Evolutionary conservation across 345 rosid species (phyloP), one percentile per base, ranked within the genome.

Genomic region (Euphorbia pulcherrima): DNA sequence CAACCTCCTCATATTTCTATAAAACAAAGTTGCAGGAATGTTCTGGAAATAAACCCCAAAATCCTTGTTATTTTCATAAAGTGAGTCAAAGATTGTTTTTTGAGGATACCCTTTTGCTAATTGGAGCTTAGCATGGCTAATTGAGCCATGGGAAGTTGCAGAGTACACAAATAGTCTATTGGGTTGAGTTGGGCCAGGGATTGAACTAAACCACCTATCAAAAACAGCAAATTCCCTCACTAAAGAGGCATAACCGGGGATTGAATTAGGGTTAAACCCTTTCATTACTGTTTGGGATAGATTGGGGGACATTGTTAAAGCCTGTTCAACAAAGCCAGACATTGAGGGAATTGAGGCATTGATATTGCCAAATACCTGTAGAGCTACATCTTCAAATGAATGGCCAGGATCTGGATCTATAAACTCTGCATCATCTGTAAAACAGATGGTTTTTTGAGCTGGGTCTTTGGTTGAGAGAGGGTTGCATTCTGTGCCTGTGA

Each of bases 341-440:
- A 93, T 93, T 20, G 98, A 83, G 52, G 97, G 97, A 70, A 83
- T 66, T 29, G 81, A 70, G 61, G 82, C 81, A 66, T 2, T 44
- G 16, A 12, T 44, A 10, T 84, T 81, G 44, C 97, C 97, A 53
- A 93, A 93, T 5, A 93, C 96, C 74, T 90, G 98, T 37, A 86
- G 80, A 57, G 74, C 77, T 35, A 93, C 98, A 30, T 73, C 98
- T 76, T 93, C 92, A 27, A 93, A 93, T 26, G 98, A 90, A 74
- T 93, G 98, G 27, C 92, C 99, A 40, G 99, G 99, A 83, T 94
- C 99, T 71, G 92, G 92, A 76, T 94, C 97, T 82, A 89, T 95
- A 64, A 88, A 94, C 78, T 88, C 88, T 5, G 99, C 97, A 60
- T 89, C 97, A 46, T 81, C 90, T 0, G 85, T 82, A 87, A 94